A percentile compares a stretch with the other conserved stretches of the same genome.
Evolutionary conservation across 768 basidiomycete genomes (phyloP).

Genomic region (Boletus pseudopeckii): DNA sequence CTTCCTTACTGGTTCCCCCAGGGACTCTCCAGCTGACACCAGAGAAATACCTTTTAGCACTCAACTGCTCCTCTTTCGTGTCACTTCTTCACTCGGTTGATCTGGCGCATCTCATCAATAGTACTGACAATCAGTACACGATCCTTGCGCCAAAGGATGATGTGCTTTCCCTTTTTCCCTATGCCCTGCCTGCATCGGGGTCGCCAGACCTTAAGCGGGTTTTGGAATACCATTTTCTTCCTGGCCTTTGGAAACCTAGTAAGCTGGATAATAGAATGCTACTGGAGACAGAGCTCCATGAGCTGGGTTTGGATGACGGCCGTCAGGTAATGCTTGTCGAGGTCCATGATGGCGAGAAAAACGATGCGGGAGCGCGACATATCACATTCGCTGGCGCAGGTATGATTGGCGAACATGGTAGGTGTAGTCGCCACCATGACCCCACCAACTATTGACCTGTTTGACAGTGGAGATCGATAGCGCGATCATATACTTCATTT

Average conservation of each 20-base stretch:
- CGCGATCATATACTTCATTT: slow-evolving; percentile 85
- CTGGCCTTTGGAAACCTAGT: slow-evolving; percentile 67
- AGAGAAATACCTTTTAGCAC: slow-evolving; percentile 89
- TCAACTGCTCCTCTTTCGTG: slow-evolving; percentile 91
- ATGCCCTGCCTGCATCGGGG: slow-evolving; percentile 58
- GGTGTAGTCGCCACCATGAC: slow-evolving; percentile 25
- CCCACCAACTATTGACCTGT: slow-evolving; percentile 6
- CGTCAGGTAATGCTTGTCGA: slow-evolving; percentile 69
- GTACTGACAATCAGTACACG: slow-evolving; percentile 68
- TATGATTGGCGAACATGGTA: slow-evolving; percentile 74
- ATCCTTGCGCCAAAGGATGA: slow-evolving; percentile 92
- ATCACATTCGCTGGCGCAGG: slow-evolving; percentile 83
- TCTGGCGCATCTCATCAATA: slow-evolving; percentile 66
- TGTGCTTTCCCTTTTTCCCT: slow-evolving; percentile 58
- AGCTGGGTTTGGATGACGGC: slow-evolving; percentile 64
- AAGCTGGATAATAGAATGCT: slow-evolving; percentile 74
- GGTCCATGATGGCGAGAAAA: slow-evolving; percentile 51
- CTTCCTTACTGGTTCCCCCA: slow-evolving; percentile 74
- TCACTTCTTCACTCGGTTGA: slow-evolving; percentile 82
- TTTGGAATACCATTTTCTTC: slow-evolving; percentile 88
- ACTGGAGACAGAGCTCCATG: slow-evolving; percentile 73
- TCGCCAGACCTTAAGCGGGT: slow-evolving; percentile 66
- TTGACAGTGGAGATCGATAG: slow-evolving; percentile 66
- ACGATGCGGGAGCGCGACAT: slow-evolving; percentile 44
- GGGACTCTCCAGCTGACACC: slow-evolving; percentile 79